phyloP scores from a whole-genome alignment of 257 asterid species.

The Echium plantagineum region DNA sequence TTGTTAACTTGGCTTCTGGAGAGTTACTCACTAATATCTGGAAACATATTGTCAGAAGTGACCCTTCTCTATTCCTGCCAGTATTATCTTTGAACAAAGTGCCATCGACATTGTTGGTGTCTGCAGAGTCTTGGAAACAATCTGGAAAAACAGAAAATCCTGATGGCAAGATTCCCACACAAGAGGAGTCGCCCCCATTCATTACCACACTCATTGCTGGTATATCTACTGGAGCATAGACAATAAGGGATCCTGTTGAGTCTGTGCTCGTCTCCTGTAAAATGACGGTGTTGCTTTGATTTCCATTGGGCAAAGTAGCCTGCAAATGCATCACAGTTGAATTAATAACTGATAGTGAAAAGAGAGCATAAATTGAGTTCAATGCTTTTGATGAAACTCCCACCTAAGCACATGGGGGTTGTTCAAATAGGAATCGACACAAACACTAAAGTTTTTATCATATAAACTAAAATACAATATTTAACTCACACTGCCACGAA shows the following conservation, averaged over 20 bases:
- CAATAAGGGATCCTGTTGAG: conserved; percentile 49
- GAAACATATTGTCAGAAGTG: conserved; percentile 58
- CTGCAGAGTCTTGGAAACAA: conserved; percentile 20
- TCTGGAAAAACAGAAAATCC: conserved; percentile 70
- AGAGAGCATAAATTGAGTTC: no score
- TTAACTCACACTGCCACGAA: conserved; percentile 50
- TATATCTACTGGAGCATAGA: conserved; percentile 45
- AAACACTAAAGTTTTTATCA: no score
- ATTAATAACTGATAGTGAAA: no score
- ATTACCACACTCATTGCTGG: conserved; percentile 39
- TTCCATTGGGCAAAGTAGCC: conserved; percentile 23
- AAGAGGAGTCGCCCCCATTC: conserved; percentile 59
- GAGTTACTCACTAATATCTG: conserved; percentile 46
- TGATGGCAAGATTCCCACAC: conserved; percentile 53
- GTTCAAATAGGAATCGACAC: no score
- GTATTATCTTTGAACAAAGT: no score
- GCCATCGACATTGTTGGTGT: conserved; percentile 11
- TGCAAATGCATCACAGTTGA: conserved; percentile 17
- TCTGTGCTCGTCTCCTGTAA: conserved; percentile 65
- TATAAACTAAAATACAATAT: neutral
- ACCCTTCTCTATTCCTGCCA: conserved; percentile 20
- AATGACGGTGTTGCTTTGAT: conserved; percentile 34
- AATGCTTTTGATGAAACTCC: no score
- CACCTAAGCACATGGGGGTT: no score
- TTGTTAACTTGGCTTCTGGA: conserved; percentile 48